A percentile compares a stretch with the other conserved stretches of the same genome.
These are phyloP conservation scores for Escallonia rubra DNA, from an alignment of 129 eudicot genomes.

Conservation along the genomic window DNA sequence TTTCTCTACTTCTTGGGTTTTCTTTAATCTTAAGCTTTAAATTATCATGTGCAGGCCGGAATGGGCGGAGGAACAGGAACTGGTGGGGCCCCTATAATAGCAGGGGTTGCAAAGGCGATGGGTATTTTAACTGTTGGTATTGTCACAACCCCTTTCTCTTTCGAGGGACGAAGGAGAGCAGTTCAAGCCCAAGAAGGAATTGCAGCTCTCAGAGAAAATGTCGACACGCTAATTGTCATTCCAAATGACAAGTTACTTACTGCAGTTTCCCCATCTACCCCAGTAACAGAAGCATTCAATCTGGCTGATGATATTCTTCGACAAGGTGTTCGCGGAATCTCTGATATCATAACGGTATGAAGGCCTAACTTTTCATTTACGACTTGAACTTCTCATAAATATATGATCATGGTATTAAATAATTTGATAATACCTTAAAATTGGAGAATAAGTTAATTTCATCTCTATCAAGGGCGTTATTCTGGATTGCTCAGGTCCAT, in stretches of 20 bases:
- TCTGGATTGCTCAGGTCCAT: too few species aligned
- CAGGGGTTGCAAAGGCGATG: slow-evolving; percentile 89
- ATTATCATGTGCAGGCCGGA: slow-evolving; percentile 69
- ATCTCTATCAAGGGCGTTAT: too few species aligned
- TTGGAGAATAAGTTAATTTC: not conserved
- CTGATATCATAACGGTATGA: slow-evolving; percentile 89
- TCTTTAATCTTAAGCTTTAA: not conserved
- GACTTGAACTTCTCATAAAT: too few species aligned
- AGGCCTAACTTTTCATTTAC: not conserved
- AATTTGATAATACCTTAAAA: not conserved
- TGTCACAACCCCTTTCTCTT: slow-evolving; percentile 88
- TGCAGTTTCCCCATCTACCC: slow-evolving; percentile 91
- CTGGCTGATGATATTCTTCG: slow-evolving; percentile 95
- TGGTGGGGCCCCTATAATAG: slow-evolving; percentile 93
- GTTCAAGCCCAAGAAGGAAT: slow-evolving; percentile 99
- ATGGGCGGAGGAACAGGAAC: slow-evolving; percentile 99
- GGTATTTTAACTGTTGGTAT: slow-evolving; percentile 94
- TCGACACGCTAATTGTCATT: slow-evolving; percentile 86
- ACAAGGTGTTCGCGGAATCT: slow-evolving; percentile 97
- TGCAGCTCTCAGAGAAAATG: slow-evolving; percentile 90
- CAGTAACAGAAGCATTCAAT: slow-evolving; percentile 93
- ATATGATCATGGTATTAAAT: too few species aligned
- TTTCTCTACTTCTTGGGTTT: slow-evolving; percentile 1
- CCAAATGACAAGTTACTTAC: slow-evolving; percentile 92
- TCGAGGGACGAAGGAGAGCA: slow-evolving; percentile 86